phyloP scores from a whole-genome alignment of 345 rosid genomes.

The Turnera subulata region DNA sequence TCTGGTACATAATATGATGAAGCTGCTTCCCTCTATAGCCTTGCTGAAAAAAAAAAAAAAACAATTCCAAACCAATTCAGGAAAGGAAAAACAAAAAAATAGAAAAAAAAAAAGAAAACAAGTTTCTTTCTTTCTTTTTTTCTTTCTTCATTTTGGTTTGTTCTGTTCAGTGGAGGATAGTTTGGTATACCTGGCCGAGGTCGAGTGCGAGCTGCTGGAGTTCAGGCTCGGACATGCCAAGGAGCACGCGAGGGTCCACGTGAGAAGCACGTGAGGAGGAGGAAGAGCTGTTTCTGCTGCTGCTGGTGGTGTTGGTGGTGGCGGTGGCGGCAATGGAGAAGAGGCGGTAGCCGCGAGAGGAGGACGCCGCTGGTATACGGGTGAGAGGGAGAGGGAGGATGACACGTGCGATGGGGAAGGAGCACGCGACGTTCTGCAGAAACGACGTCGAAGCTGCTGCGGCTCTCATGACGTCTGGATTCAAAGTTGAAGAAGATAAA shows the following conservation, averaged over 20 bases:
- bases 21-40: conserved; percentile 91
- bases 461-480: too few species aligned
- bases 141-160: too few species aligned
- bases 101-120: neutral
- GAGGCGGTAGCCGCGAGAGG: conserved; percentile 19
- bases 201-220: conserved; percentile 80
- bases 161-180: neutral
- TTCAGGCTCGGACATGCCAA: conserved; percentile 87
- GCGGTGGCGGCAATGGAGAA: neutral
- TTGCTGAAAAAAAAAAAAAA: conserved; percentile 38
- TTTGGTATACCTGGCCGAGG: conserved; percentile 69
- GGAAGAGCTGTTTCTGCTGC: too few species aligned
- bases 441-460: conserved; percentile 52
- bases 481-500: too few species aligned
- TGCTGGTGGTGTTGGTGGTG: too few species aligned
- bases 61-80: neutral
- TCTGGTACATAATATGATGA: conserved; percentile 79
- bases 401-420: conserved; percentile 53
- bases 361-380: conserved; percentile 28
- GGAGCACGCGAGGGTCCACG: conserved; percentile 63
- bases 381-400: conserved; percentile 35
- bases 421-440: conserved; percentile 53
- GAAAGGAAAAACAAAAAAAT: too few species aligned
- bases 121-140: too few species aligned
- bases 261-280: conserved; percentile 40